Conservation (phyloP, 2,329 filamentous ascomycete genomes). For the Colletotrichum orbiculare region DNA sequence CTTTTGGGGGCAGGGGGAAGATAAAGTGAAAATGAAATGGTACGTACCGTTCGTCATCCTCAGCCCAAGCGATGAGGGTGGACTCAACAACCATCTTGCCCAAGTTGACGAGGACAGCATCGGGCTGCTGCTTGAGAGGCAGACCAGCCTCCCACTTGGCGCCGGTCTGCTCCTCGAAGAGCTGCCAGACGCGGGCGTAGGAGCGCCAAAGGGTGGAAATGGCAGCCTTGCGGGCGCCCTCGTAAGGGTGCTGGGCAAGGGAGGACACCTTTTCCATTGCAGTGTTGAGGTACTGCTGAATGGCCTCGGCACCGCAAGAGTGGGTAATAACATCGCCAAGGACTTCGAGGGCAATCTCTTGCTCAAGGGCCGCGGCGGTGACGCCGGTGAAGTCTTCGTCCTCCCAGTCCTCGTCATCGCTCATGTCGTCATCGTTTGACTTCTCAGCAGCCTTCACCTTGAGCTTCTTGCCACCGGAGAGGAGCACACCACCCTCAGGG, state of each 20-base stretch:
- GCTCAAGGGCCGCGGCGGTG: slow-evolving; percentile 91
- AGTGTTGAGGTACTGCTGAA: slow-evolving; percentile 87
- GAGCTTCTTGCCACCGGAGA: slow-evolving; percentile 85
- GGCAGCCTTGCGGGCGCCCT: slow-evolving; percentile 92
- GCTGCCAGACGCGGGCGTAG: slow-evolving; percentile 89
- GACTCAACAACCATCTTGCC: slow-evolving; percentile 86
- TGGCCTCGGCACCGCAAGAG: slow-evolving; percentile 78
- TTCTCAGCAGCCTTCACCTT: slow-evolving; percentile 73
- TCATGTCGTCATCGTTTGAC: slow-evolving; percentile 67
- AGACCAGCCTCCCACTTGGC: slow-evolving; percentile 91
- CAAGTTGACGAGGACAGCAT: slow-evolving; percentile 83
- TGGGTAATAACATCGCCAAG: slow-evolving; percentile 92
- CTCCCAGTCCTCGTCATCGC: slow-evolving; percentile 81
- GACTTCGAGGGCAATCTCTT: slow-evolving; percentile 96
- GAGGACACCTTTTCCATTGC: slow-evolving; percentile 84
- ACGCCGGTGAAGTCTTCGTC: slow-evolving; percentile 86
- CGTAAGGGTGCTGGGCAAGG: slow-evolving; percentile 88
- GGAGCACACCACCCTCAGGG: slow-evolving; percentile 73
- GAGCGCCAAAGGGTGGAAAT: slow-evolving; percentile 93
- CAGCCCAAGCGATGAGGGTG: slow-evolving; percentile 86
- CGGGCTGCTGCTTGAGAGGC: slow-evolving; percentile 83
- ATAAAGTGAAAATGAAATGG: slow-evolving; percentile 27
- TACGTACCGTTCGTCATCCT: slow-evolving; percentile 93
- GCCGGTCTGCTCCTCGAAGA: slow-evolving; percentile 82
- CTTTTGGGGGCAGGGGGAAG: slow-evolving; percentile 59